Evolutionary conservation across 257 asterid species (phyloP).

Genomic region (Capsicum rhomboideum): DNA sequence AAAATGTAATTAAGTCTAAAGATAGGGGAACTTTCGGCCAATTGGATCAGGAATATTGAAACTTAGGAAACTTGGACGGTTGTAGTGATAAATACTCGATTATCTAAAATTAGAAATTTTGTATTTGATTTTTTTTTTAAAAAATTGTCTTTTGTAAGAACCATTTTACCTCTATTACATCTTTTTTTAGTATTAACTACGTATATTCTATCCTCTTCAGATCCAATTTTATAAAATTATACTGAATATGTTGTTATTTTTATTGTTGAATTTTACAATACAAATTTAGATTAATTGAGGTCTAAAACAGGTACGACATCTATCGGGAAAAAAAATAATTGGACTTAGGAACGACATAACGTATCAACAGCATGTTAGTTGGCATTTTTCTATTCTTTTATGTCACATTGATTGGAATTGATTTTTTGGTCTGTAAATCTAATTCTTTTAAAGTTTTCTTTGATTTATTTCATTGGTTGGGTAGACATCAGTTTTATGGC

Average conservation of each 20-base stretch:
- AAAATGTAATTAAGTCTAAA: not conserved
- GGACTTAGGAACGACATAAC: not conserved
- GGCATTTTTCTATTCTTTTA: not conserved
- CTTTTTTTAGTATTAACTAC: too few species aligned
- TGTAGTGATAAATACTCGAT: not conserved
- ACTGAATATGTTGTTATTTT: too few species aligned
- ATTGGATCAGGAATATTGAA: not conserved
- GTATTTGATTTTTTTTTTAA: fast-evolving
- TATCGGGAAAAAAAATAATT: not conserved
- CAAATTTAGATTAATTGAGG: not conserved
- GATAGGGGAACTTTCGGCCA: not conserved
- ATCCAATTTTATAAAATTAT: too few species aligned
- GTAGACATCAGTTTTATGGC: not conserved
- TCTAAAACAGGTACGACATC: fast-evolving
- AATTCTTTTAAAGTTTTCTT: not conserved
- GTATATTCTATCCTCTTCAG: too few species aligned
- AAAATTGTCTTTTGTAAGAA: not conserved
- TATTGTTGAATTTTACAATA: not conserved
- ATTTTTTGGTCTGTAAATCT: not conserved
- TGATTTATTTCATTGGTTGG: not conserved
- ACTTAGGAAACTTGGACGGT: not conserved
- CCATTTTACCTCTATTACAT: too few species aligned
- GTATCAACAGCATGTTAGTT: not conserved
- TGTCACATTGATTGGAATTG: not conserved
- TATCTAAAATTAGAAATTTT: not conserved